Evolutionary conservation across 2,329 filamentous ascomycete genomes (phyloP).

Genomic region (Stromatinia cepivora): DNA sequence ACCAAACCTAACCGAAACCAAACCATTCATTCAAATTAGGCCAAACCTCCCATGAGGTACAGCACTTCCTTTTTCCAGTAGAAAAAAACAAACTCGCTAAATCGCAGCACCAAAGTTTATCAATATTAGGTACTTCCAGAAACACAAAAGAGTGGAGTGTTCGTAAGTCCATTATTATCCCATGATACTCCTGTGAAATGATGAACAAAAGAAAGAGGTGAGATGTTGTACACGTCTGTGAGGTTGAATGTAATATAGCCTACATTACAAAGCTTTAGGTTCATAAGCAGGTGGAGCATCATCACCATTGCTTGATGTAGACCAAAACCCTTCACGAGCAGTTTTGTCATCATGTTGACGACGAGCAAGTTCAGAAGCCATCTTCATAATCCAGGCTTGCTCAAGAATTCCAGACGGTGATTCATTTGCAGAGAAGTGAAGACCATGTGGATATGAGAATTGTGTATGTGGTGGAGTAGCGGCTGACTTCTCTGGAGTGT

Average conservation of each 20-base stretch:
- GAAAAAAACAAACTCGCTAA: slow-evolving; percentile 18
- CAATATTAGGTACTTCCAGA: slow-evolving; percentile 18
- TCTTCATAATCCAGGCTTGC: slow-evolving; percentile 82
- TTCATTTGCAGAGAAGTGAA: slow-evolving; percentile 22
- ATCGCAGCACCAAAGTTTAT: slow-evolving; percentile 18
- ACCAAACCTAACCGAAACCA: background rate
- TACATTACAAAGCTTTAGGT: slow-evolving; percentile 34
- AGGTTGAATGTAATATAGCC: background rate
- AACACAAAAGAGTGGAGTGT: slow-evolving; percentile 25
- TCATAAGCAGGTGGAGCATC: slow-evolving; percentile 63
- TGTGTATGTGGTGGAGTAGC: slow-evolving; percentile 15
- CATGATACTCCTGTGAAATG: slow-evolving; percentile 1
- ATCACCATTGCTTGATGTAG: slow-evolving; percentile 43
- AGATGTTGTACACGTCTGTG: background rate
- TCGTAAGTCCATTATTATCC: slow-evolving; percentile 16
- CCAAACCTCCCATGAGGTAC: slow-evolving; percentile 22
- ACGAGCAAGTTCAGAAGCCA: slow-evolving; percentile 86
- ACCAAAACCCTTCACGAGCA: slow-evolving; percentile 48
- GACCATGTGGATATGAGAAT: slow-evolving; percentile 29
- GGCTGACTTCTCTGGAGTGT: slow-evolving; percentile 31
- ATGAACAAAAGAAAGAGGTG: slow-evolving; percentile 9
- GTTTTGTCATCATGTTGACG: slow-evolving; percentile 86
- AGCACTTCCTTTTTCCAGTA: slow-evolving; percentile 4
- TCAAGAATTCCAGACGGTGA: slow-evolving; percentile 45
- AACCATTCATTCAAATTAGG: slow-evolving; percentile 7